Evolutionary conservation across 148 eudicot genomes (phyloP).

Genomic region (Vaccinium myrtillus): DNA sequence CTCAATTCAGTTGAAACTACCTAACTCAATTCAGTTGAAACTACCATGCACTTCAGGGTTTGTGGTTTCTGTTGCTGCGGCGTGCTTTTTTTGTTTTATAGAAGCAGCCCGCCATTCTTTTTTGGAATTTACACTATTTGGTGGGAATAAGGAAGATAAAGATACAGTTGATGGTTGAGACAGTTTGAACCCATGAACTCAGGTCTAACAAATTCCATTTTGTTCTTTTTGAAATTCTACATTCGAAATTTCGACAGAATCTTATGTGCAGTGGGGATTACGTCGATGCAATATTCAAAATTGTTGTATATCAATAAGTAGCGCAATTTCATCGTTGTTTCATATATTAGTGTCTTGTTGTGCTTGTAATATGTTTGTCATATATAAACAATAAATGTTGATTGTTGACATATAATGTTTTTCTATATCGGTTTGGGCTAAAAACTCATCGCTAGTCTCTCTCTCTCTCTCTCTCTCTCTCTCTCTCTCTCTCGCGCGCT

Average conservation of each 20-base stretch:
- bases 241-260: background rate
- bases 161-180: slow-evolving; percentile 7
- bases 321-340: background rate
- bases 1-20: slow-evolving; percentile 34
- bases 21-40: slow-evolving; percentile 37
- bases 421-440: too few relatives aligned
- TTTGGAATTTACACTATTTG: background rate
- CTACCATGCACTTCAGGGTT: background rate
- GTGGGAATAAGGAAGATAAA: background rate
- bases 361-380: background rate
- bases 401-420: background rate
- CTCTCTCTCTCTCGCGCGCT: too few relatives aligned
- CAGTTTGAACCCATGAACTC: slow-evolving; percentile 14
- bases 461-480: too few relatives aligned
- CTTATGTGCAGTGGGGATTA: background rate
- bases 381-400: too few relatives aligned
- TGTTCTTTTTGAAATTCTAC: background rate
- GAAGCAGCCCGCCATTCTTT: slow-evolving; percentile 54
- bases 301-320: background rate
- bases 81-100: slow-evolving; percentile 37
- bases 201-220: background rate
- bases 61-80: slow-evolving; percentile 37
- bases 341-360: background rate
- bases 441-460: too few relatives aligned
- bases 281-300: background rate